phyloP scores from a whole-genome alignment of 2,329 filamentous ascomycete genomes.

The Cladosporium halotolerans region DNA sequence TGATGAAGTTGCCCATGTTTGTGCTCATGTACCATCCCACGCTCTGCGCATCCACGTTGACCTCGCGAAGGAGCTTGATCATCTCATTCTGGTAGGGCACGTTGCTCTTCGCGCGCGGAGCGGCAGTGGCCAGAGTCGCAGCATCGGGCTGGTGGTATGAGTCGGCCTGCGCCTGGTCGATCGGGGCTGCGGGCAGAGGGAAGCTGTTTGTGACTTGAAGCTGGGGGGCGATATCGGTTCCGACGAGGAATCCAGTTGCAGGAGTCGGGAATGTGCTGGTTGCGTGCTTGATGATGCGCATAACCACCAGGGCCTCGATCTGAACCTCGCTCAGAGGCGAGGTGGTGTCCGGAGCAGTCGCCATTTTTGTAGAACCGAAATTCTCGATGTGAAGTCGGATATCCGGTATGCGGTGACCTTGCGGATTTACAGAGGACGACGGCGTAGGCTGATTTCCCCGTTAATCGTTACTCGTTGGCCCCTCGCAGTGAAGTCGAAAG shows the following conservation, averaged over 20 bases:
- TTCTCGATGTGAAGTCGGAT: not conserved
- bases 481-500: not conserved
- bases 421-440: not conserved
- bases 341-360: conserved; percentile 9
- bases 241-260: conserved; percentile 84
- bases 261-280: conserved; percentile 79
- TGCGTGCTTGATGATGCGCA: conserved; percentile 98
- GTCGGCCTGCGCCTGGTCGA: conserved; percentile 60
- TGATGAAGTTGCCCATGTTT: conserved; percentile 98
- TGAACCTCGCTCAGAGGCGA: conserved; percentile 64
- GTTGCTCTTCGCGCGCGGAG: conserved; percentile 88
- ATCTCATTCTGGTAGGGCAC: conserved; percentile 87
- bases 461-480: not conserved
- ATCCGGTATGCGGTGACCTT: not conserved
- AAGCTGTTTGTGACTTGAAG: conserved; percentile 94
- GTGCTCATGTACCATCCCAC: conserved; percentile 98
- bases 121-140: conserved; percentile 72
- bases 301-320: conserved; percentile 91
- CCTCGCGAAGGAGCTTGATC: conserved; percentile 92
- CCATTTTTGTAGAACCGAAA: conserved; percentile 19
- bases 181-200: conserved; percentile 74
- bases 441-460: not conserved
- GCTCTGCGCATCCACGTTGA: conserved; percentile 97
- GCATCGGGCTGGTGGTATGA: conserved; percentile 66
- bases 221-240: conserved; percentile 76